Evolutionary conservation across 768 basidiomycete species (phyloP), one percentile per base, ranked within the genome.

Genomic region (Lactarius sanguifluus): DNA sequence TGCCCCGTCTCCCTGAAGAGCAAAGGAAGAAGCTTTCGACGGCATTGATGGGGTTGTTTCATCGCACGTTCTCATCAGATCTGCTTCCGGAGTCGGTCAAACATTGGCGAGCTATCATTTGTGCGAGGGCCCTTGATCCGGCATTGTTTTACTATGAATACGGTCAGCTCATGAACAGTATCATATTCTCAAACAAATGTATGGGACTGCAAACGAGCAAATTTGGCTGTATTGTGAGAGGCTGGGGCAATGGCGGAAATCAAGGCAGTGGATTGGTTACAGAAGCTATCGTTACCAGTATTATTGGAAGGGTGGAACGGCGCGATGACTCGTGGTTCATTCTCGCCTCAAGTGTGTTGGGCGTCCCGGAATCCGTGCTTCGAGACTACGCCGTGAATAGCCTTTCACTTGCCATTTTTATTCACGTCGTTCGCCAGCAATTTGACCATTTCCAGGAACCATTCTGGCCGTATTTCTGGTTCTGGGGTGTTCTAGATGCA

Each of bases 401-500:
- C 20, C 20, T 45, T 6, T 20, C 43, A 43, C 43, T 43, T 43
- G 16, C 18, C 43, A 20, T 43, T 18, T 43, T 43, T 7, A 43
- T 8, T 20, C 43, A 43, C 43, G 8, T 43, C 16, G 16, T 43
- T 43, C 43, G 43, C 20, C 18, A n/a, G n/a, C 45, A 45, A n/a
- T n/a, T 45, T 45, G 8, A n/a, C 45, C 9, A 45, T 10, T n/a
- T 10, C 20, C 1, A 0, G 20, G 3, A 45, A 10, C 8, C 20
- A 8, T 45, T 10, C 45, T 45, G 45, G n/a, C 20, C 20, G 1
- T 1, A 0, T 9, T 9, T 1, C 20, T 0, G 0, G 9, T 45
- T 45, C n/a, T 3, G 1, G n/a, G 0, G 1, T 1, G 20, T n/a
- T 12, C 45, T 45, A 7, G 0, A 9, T 0, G 20, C 8, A 45